Base-by-base conservation (phyloP, 805 yeast species). In the Candida insectorum region DNA sequence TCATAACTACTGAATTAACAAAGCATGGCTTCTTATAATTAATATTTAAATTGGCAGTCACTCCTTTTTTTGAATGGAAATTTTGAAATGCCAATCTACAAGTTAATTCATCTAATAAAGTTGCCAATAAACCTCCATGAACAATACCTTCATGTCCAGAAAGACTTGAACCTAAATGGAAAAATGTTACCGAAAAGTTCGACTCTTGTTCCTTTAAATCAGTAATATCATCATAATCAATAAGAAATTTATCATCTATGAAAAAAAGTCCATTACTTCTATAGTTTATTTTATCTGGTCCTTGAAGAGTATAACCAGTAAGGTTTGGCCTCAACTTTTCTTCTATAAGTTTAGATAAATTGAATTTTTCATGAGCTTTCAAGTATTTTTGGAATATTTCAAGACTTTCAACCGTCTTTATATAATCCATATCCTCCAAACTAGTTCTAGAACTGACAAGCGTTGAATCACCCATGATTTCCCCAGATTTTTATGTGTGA, bases 51-150 rank as follows among this genome's bases (percentile, higher is more conserved):
- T 62, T 65, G 10, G 72, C 72, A 10, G 72, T 66, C 13, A 66
- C 70, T 1, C 69, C 72, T 38, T 54, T 57, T 33, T 55, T 57
- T 16, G 68, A 59, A 23, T 56, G 50, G 35, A 58, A 56, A 42
- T 64, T 66, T 37, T 62, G 62, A 39, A 66, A 65, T 9, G 70
- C 72, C 19, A 66, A 46, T 10, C 70, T 43, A 35, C 72, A 66
- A 3, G 71, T 62, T 28, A 64, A 46, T 39, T 66, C 71, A 43
- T 66, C 71, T 36, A 66, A 48, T 18, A 65, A 45, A 1, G 71
- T 66, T 21, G 72, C 71, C 16, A 65, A 43, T 27, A 65, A 47
- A 2, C 72, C 71, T 2, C 71, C 72, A 40, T 65, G 71, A n/a
- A 65, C 59, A 10, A 65, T 63, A 4, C 57, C 58, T 4, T 55